These are phyloP conservation scores for Pinus albicaulis DNA, from an alignment of 75 land plant genomes.

Conservation along the genomic window DNA sequence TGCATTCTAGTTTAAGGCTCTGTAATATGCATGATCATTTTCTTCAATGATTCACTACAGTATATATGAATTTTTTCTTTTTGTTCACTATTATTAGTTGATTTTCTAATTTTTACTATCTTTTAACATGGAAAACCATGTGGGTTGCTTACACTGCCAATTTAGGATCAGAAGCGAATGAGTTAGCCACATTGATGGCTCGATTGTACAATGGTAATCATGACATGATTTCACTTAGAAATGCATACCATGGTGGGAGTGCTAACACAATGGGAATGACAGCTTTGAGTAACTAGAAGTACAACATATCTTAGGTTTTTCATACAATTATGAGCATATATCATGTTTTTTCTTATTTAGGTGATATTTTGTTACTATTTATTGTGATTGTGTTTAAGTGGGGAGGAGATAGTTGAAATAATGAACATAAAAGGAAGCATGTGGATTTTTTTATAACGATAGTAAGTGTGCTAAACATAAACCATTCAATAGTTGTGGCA, in stretches of 20 bases:
- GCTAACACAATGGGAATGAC: slow-evolving; percentile 86
- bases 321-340: neutral
- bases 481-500: too few species aligned
- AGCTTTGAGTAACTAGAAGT: slow-evolving; percentile 93
- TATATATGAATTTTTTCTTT: neutral
- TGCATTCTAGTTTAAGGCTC: neutral
- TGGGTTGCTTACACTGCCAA: slow-evolving; percentile 98
- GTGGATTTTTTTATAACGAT: neutral
- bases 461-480: neutral
- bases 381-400: neutral
- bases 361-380: neutral
- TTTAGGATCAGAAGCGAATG: slow-evolving; percentile 97
- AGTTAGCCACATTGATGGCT: slow-evolving; percentile 95
- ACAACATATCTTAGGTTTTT: slow-evolving; percentile 82
- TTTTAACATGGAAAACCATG: slow-evolving; percentile 13
- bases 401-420: neutral
- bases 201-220: slow-evolving; percentile 78
- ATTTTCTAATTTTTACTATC: neutral
- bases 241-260: slow-evolving; percentile 98
- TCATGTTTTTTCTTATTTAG: neutral
- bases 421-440: neutral
- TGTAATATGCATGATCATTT: neutral
- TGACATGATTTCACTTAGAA: slow-evolving; percentile 81
- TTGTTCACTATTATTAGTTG: neutral
- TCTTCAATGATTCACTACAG: neutral